Conservation (phyloP, 805 yeast species). For the Grigorovia humatica region DNA sequence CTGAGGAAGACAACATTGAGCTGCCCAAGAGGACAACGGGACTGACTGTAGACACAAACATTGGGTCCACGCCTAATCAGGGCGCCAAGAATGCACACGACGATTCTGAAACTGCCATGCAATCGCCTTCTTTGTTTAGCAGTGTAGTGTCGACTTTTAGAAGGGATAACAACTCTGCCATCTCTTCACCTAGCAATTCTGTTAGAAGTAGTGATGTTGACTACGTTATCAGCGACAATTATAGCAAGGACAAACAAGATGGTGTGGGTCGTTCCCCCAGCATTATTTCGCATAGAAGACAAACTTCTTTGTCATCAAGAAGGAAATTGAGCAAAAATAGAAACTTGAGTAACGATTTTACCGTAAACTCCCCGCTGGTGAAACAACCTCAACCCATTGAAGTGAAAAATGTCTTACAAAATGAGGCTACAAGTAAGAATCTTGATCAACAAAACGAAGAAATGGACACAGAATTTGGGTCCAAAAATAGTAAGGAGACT, state of each 20-base stretch:
- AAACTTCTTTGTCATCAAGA: conserved; percentile 10
- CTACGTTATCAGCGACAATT: neutral
- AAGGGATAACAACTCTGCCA: neutral
- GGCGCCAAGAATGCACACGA: neutral
- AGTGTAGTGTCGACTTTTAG: conserved; percentile 6
- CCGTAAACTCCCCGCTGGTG: conserved; percentile 10
- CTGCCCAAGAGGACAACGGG: neutral
- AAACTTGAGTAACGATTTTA: conserved; percentile 6
- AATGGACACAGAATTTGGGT: neutral
- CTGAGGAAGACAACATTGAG: neutral
- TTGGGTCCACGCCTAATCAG: neutral
- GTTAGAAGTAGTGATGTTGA: neutral
- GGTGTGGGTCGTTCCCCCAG: conserved; percentile 12
- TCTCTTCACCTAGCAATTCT: neutral
- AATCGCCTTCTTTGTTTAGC: conserved; percentile 10
- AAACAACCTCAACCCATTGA: conserved; percentile 18
- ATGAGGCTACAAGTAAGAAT: neutral
- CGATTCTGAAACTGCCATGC: neutral
- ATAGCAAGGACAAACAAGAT: neutral
- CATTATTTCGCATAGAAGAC: conserved; percentile 25
- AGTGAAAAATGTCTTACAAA: conserved; percentile 4
- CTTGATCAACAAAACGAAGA: neutral
- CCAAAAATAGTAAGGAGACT: too few relatives aligned
- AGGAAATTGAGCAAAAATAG: conserved; percentile 2
- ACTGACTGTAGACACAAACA: neutral